Conservation (phyloP, 352 stramenopile species). For the Globisporangium perplexum region DNA sequence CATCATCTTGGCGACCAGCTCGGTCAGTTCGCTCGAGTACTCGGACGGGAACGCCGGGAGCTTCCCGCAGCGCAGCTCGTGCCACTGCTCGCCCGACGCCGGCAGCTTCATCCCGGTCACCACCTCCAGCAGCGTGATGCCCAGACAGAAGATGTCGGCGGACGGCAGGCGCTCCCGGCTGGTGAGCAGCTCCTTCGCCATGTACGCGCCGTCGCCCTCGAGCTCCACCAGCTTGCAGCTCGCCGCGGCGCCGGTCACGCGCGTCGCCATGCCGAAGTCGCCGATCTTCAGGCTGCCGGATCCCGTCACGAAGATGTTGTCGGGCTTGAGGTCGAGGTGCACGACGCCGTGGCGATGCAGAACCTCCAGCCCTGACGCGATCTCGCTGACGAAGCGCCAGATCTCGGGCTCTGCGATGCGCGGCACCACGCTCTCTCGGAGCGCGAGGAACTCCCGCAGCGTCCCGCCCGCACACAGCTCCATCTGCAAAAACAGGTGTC, state of each 20-base stretch:
- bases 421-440: conserved; percentile 13
- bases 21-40: conserved; percentile 40
- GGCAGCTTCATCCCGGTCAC: conserved; percentile 34
- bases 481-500: conserved; percentile 92
- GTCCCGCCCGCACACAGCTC: conserved; percentile 90
- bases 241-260: conserved; percentile 25
- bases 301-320: conserved; percentile 92
- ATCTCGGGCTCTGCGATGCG: conserved; percentile 45
- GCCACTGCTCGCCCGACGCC: conserved; percentile 53
- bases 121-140: conserved; percentile 66
- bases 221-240: conserved; percentile 50
- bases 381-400: conserved; percentile 74
- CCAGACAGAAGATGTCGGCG: conserved; percentile 95
- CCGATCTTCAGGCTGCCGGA: conserved; percentile 75
- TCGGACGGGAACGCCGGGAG: conserved; percentile 34
- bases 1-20: conserved; percentile 30
- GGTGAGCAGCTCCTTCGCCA: conserved; percentile 87
- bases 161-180: conserved; percentile 52
- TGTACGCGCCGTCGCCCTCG: conserved; percentile 93
- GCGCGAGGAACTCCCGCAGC: conserved; percentile 63
- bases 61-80: conserved; percentile 46
- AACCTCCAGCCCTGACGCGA: conserved; percentile 74
- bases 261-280: conserved; percentile 91
- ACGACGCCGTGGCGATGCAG: conserved; percentile 89
- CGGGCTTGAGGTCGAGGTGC: conserved; percentile 96